Evolutionary conservation across 1,284 basidiomycete genomes (phyloP).

Genomic region (Ceratobasidium sp.): DNA sequence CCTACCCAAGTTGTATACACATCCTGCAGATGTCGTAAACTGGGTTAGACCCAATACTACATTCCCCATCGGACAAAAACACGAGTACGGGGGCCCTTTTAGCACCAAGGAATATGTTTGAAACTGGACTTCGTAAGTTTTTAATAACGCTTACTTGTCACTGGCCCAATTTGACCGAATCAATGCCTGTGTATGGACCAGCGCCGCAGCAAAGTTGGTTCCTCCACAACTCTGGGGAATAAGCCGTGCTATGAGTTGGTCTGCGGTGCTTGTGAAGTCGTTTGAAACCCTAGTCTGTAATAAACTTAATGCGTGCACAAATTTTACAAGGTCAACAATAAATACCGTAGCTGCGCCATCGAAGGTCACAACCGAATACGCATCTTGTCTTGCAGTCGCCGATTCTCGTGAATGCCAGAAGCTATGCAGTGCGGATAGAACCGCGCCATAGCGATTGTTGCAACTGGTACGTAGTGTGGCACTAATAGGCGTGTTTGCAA

Average conservation of each 20-base stretch:
- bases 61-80: constrained; percentile 70
- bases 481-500: constrained; percentile 60
- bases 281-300: constrained; percentile 51
- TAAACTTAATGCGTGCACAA: constrained; percentile 60
- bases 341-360: constrained; percentile 51
- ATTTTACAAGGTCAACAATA: constrained; percentile 54
- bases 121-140: constrained; percentile 14
- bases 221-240: constrained; percentile 57
- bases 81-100: constrained; percentile 65
- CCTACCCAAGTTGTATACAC: constrained; percentile 62
- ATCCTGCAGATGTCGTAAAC: constrained; percentile 61
- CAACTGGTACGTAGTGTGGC: constrained; percentile 54
- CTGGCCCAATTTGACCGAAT: constrained; percentile 66
- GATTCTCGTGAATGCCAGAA: constrained; percentile 66
- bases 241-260: constrained; percentile 59
- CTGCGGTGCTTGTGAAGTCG: constrained; percentile 63
- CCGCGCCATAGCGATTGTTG: constrained; percentile 67
- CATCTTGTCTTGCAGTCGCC: constrained; percentile 58
- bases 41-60: constrained; percentile 55
- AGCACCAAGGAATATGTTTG: background rate
- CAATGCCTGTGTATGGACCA: constrained; percentile 54
- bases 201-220: constrained; percentile 62
- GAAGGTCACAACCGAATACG: constrained; percentile 70
- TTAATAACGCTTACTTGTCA: constrained; percentile 65
- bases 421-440: constrained; percentile 62